These are phyloP conservation scores for Primulina huaijiensis DNA, from an alignment of 257 asterid species.

Conservation along the genomic window DNA sequence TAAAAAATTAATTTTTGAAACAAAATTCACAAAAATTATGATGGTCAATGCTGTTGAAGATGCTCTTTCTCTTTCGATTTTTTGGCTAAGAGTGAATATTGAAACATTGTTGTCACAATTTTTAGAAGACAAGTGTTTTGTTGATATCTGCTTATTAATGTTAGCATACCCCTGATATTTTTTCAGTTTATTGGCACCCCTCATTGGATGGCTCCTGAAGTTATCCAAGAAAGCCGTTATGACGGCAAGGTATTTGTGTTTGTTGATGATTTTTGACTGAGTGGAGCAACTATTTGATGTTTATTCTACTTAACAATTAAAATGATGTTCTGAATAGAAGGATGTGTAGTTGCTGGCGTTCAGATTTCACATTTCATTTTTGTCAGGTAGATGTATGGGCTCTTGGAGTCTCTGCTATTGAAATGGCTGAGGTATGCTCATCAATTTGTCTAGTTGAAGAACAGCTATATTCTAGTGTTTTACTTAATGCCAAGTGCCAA, in stretches of 20 bases:
- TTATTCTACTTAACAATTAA: conserved; percentile 14
- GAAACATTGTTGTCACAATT: conserved; percentile 14
- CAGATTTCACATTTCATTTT: conserved; percentile 14
- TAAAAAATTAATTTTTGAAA: not conserved
- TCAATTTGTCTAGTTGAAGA: conserved; percentile 8
- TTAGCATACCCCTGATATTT: conserved; percentile 11
- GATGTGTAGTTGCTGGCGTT: conserved; percentile 3
- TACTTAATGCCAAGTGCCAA: conserved; percentile 13
- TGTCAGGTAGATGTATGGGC: conserved; percentile 99
- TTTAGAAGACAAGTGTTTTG: not conserved
- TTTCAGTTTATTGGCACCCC: conserved; percentile 95
- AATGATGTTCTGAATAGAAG: conserved; percentile 9
- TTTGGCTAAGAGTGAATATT: conserved; percentile 12
- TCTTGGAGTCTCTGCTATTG: conserved; percentile 98
- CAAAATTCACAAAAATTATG: conserved; percentile 2
- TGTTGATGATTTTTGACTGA: conserved; percentile 20
- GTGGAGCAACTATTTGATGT: not conserved
- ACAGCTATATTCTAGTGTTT: conserved; percentile 22
- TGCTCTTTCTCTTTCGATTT: not conserved
- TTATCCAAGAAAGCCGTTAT: conserved; percentile 98
- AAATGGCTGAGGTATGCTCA: conserved; percentile 93
- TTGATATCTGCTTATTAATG: conserved; percentile 13
- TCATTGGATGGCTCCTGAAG: conserved; percentile 99
- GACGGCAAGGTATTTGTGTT: conserved; percentile 77
- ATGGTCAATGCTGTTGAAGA: conserved; percentile 2